Evolutionary conservation across 139 green algal species (phyloP).

Genomic region (Chlorella sorokiniana): DNA sequence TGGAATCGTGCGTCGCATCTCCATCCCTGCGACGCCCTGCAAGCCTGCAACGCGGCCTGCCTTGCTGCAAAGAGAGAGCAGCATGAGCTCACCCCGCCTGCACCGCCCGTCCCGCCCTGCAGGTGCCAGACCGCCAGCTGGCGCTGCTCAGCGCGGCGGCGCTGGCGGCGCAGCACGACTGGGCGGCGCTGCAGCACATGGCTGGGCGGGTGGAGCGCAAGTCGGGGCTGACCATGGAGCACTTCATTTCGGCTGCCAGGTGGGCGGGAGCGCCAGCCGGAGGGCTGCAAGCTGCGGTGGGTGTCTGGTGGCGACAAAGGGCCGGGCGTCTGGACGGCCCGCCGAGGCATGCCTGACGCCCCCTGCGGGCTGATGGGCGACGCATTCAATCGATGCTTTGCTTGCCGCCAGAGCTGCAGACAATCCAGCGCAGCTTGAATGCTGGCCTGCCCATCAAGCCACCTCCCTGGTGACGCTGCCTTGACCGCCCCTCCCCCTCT

Average conservation of each 20-base stretch:
- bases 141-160: constrained; percentile 19
- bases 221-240: constrained; percentile 25
- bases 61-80: too few species aligned
- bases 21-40: not conserved
- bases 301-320: not conserved
- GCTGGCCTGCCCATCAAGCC: too few species aligned
- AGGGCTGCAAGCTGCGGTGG: not conserved
- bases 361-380: not conserved
- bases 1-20: too few species aligned
- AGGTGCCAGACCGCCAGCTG: constrained; percentile 1
- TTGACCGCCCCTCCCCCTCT: not conserved
- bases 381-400: not conserved
- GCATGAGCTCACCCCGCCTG: too few species aligned
- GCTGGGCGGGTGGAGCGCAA: constrained; percentile 29
- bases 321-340: too few species aligned
- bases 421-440: too few species aligned
- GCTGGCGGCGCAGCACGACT: constrained; percentile 33
- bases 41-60: too few species aligned
- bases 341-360: too few species aligned
- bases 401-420: too few species aligned
- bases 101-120: not conserved
- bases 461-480: too few species aligned
- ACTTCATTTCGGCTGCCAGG: constrained; percentile 35
- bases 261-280: not conserved
- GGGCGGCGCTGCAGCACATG: constrained; percentile 38